Evolutionary conservation across 2,329 filamentous ascomycete species (phyloP), one percentile per base, ranked within the genome.

Genomic region (Aureobasidium sp.): DNA sequence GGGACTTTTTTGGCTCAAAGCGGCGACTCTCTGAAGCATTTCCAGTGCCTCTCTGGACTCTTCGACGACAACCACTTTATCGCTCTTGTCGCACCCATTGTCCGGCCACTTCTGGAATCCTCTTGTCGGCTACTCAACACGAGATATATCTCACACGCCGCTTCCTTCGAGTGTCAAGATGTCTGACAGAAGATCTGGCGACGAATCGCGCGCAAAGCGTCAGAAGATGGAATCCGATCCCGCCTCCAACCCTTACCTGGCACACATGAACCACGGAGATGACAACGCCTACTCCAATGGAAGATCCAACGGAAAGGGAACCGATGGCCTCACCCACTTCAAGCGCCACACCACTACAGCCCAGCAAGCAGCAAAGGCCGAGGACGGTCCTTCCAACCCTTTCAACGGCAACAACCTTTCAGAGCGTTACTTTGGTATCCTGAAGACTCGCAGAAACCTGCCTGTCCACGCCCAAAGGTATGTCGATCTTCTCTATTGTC

Each of bases 401-500:
- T 97, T 97, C 79, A 99, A 86, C 53, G 86, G 87, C 64, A 79
- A 83, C 62, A 79, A 85, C 15, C 87, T 96, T 69, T 91, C 91
- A 49, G 82, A 86, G 67, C 86, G 88, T 71, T 99, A 99, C 80
- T 91, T 97, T 75, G 85, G 86, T 70, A 99, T 99, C 71, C 78
- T 99, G 69, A 84, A 93, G 77, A 84, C 83, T 61, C 83, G 94
- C 68, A 85, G 92, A 72, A 87, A 91, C 68, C 83, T 99, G 64
- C 94, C 94, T 15, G 94, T 99, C 47, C 87, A 96, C 76, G 87
- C 91, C 72, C 94, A 99, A 76, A 87, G 91, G 82, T 90, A 75
- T 29, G 34, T 45, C 6, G n/a, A n/a, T n/a, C n/a, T n/a, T n/a
- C n/a, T n/a, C n/a, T n/a, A n/a, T n/a, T n/a, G n/a, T n/a, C n/a